Evolutionary conservation across 768 basidiomycete genomes (phyloP).

Genomic region (Scleroderma citrinum): DNA sequence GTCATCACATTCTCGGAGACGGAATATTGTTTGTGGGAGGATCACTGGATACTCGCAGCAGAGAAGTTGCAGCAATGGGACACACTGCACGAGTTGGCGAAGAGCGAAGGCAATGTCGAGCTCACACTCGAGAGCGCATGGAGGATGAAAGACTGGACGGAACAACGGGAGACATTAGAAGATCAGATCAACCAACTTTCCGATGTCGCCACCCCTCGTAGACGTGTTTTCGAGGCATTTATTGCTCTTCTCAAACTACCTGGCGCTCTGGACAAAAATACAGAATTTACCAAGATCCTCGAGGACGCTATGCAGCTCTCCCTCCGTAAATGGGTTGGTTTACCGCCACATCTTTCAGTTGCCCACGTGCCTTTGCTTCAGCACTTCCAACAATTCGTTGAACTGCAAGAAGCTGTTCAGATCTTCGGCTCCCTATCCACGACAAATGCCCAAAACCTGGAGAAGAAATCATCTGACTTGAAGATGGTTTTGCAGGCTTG

Average conservation of each 20-base stretch:
- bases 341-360: slow-evolving; percentile 81
- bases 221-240: slow-evolving; percentile 96
- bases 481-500: slow-evolving; percentile 96
- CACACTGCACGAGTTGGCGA: slow-evolving; percentile 83
- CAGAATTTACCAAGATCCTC: slow-evolving; percentile 80
- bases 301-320: slow-evolving; percentile 98
- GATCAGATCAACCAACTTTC: slow-evolving; percentile 74
- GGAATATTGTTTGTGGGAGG: slow-evolving; percentile 98
- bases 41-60: slow-evolving; percentile 95
- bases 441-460: slow-evolving; percentile 84
- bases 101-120: slow-evolving; percentile 85
- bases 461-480: slow-evolving; percentile 91
- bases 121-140: slow-evolving; percentile 92
- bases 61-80: slow-evolving; percentile 99
- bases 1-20: slow-evolving; percentile 86
- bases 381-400: slow-evolving; percentile 98
- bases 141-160: slow-evolving; percentile 90
- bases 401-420: slow-evolving; percentile 91
- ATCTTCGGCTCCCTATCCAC: slow-evolving; percentile 88
- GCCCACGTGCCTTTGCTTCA: slow-evolving; percentile 93
- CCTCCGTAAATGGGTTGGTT: slow-evolving; percentile 89
- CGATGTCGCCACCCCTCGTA: slow-evolving; percentile 89
- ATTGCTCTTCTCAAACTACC: slow-evolving; percentile 84
- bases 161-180: slow-evolving; percentile 71
- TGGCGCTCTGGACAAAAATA: slow-evolving; percentile 72